Base-by-base conservation (phyloP, 441 rosid genomes). In the Erodium chrysanthum region DNA sequence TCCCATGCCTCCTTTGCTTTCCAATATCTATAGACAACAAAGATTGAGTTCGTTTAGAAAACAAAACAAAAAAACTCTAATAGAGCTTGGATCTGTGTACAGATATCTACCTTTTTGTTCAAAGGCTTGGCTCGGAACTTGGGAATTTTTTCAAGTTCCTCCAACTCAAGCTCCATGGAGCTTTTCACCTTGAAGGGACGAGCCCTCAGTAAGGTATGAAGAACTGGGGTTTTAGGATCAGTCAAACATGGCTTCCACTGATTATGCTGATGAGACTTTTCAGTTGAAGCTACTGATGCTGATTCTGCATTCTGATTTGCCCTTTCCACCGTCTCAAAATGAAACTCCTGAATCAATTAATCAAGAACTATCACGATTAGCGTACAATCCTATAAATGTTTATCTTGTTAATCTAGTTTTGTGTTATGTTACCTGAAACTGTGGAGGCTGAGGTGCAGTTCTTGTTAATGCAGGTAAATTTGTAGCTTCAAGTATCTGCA, bases 71-170 rank as follows among this genome's bases (percentile, higher is more conserved):
- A n/a, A n/a, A n/a, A n/a, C n/a, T n/a, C n/a, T n/a, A n/a, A n/a
- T n/a, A 7, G 17, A 21, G 18, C 7, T 18, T 27, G 1, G 29
- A 27, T 27, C 1, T 27, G 3, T 1, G 29, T 3, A 37, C 12
- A 37, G 42, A 37, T 37, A 94, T 97, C 97, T 95, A 94, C 99
- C 97, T 95, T 95, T 74, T 85, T 90, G 73, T 95, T 91, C 76
- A 91, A 73, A 75, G 97, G 96, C 81, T 84, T 91, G 23, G 99
- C 99, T 85, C 86, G 90, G 75, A 95, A 95, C 70, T 86, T 95
- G 46, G 97, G 97, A 20, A 85, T 81, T 74, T 88, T 95, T 79
- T 88, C 94, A 62, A 94, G 86, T 73, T 86, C 96, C 71, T 91
- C 99, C 71, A 79, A 84, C 81, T 89, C 96, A 67, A 90, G 84